Percentiles rank a stretch among this genome's conserved stretches.
Evolutionary conservation across 2,329 filamentous ascomycete genomes (phyloP).

Genomic region (Nakataea oryzae): DNA sequence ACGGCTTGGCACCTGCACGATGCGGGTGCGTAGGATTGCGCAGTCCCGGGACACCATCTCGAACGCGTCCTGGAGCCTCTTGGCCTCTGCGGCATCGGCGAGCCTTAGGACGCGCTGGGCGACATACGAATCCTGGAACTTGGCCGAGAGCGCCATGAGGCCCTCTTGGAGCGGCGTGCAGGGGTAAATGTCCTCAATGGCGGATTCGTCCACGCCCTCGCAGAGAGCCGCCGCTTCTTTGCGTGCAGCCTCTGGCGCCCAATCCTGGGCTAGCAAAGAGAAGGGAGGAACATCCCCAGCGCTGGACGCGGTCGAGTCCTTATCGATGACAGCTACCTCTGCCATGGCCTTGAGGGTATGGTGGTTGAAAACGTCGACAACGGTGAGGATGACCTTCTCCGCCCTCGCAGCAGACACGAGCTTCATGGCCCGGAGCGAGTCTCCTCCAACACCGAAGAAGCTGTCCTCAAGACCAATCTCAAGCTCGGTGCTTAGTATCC

Average conservation of each 20-base stretch:
- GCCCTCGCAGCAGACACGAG: slow-evolving; percentile 32
- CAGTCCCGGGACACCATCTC: slow-evolving; percentile 23
- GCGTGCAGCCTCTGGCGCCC: slow-evolving; percentile 9
- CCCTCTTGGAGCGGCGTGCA: slow-evolving; percentile 44
- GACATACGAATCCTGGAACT: slow-evolving; percentile 40
- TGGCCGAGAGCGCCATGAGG: slow-evolving; percentile 40
- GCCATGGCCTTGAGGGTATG: slow-evolving; percentile 34
- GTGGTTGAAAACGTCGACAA: slow-evolving; percentile 33
- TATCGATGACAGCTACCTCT: slow-evolving; percentile 13
- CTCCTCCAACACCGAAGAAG: slow-evolving; percentile 38
- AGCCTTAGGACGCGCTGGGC: slow-evolving; percentile 36
- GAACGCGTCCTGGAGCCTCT: slow-evolving; percentile 30
- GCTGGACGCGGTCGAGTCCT: slow-evolving; percentile 7
- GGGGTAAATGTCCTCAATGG: slow-evolving; percentile 40
- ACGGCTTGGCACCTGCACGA: slow-evolving; percentile 31
- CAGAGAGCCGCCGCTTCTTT: slow-evolving; percentile 13
- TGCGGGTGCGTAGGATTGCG: slow-evolving; percentile 36
- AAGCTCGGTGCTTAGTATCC: slow-evolving; percentile 2
- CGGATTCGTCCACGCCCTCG: slow-evolving; percentile 14
- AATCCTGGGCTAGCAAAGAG: slow-evolving; percentile 8
- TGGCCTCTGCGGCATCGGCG: slow-evolving; percentile 20
- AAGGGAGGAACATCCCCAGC: slow-evolving; percentile 10
- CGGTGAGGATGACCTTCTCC: slow-evolving; percentile 27
- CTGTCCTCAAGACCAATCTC: slow-evolving; percentile 24
- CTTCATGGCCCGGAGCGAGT: slow-evolving; percentile 41